Percentiles rank a stretch among this genome's conserved stretches.
Conservation (phyloP, 208 protist species). For the Angomonas ambiguus region DNA sequence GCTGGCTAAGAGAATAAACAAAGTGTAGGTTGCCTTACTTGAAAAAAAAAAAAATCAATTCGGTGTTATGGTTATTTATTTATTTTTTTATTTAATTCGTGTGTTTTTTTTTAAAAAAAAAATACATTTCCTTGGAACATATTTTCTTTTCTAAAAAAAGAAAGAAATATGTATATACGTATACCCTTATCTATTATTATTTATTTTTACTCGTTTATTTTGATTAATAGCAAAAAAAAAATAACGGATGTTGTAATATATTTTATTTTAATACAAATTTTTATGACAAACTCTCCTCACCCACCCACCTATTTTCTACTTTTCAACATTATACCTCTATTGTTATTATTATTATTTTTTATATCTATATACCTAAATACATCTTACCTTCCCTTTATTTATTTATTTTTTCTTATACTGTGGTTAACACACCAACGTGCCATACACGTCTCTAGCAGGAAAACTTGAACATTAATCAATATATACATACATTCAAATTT, state of each 20-base stretch:
- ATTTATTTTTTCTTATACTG: conserved; percentile 3
- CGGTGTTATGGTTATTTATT: no score
- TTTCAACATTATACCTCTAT: no score
- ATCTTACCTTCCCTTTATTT: background rate
- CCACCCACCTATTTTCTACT: no score
- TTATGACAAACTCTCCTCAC: no score
- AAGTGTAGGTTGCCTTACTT: background rate
- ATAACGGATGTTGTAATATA: no score
- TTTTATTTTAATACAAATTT: no score
- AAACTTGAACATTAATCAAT: no score
- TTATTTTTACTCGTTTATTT: background rate
- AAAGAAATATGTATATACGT: background rate
- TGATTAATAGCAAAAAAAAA: background rate
- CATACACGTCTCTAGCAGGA: no score
- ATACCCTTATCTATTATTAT: conserved; percentile 1
- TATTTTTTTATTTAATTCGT: conserved; percentile 3
- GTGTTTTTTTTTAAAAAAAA: conserved; percentile 6
- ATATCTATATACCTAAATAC: background rate
- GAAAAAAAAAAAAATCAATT: background rate
- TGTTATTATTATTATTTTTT: conserved; percentile 6
- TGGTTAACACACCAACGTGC: no score
- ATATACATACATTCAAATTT: no score
- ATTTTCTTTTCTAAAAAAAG: conserved; percentile 3
- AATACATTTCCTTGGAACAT: background rate
- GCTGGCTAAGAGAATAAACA: background rate